Evolutionary conservation across 164 flowering plant species (phyloP).

Genomic region (Santalum album): DNA sequence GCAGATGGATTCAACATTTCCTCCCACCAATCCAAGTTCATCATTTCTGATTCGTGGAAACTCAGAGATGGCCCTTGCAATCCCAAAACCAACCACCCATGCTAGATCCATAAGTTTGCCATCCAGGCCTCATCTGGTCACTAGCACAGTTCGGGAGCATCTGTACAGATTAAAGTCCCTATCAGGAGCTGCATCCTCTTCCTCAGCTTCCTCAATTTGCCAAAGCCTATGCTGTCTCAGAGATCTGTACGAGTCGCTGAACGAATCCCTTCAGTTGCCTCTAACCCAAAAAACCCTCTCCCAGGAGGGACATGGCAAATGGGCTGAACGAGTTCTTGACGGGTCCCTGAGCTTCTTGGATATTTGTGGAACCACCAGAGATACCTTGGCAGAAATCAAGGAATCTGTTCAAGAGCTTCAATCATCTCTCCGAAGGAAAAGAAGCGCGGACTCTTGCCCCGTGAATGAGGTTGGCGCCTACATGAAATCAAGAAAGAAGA

Average conservation of each 20-base stretch:
- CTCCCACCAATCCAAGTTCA: no score
- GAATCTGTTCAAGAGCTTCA: constrained; percentile 11
- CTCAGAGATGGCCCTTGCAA: constrained; percentile 12
- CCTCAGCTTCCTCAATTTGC: constrained; percentile 19
- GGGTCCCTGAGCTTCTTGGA: constrained; percentile 21
- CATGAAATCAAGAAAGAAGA: constrained; percentile 21
- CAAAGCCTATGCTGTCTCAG: constrained; percentile 11
- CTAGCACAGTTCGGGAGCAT: constrained; percentile 14
- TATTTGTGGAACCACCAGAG: constrained; percentile 10
- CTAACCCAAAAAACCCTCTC: constrained; percentile 14
- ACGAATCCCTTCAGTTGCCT: constrained; percentile 21
- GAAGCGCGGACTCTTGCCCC: constrained; percentile 11
- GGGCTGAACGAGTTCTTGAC: constrained; percentile 14
- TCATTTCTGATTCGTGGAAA: background rate
- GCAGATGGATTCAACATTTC: background rate
- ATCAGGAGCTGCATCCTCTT: constrained; percentile 9
- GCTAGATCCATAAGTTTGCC: constrained; percentile 26
- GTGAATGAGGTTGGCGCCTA: constrained; percentile 13
- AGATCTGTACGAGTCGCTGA: constrained; percentile 15
- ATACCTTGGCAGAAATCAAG: constrained; percentile 8
- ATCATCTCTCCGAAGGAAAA: constrained; percentile 19
- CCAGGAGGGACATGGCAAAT: background rate
- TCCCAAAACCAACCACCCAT: constrained; percentile 1
- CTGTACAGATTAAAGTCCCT: constrained; percentile 16
- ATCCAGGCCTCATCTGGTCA: constrained; percentile 21